Percentiles rank a stretch among this genome's conserved stretches.
Evolutionary conservation across 345 rosid genomes (phyloP).

Genomic region (Eucalyptus marginata): DNA sequence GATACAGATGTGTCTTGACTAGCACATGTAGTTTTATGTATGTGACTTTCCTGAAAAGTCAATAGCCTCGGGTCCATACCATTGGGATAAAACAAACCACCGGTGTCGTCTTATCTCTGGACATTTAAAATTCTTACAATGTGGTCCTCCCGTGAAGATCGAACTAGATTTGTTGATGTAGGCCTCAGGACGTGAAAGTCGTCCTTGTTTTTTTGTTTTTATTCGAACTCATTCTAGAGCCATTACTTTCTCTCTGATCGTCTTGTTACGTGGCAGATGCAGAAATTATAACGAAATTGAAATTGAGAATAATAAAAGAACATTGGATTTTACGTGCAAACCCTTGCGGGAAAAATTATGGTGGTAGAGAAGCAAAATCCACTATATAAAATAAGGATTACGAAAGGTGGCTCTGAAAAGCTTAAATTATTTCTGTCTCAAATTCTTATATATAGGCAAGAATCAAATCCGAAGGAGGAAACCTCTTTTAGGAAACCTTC

Average conservation of each 20-base stretch:
- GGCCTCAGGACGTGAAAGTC: neutral
- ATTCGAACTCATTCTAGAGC: neutral
- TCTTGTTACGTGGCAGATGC: neutral
- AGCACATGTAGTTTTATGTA: neutral
- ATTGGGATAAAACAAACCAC: neutral
- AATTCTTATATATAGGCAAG: no score
- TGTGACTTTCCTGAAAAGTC: neutral
- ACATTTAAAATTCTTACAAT: neutral
- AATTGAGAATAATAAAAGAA: no score
- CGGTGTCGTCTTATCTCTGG: neutral
- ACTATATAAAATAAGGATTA: no score
- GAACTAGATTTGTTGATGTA: neutral
- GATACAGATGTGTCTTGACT: neutral
- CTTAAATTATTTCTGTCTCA: no score
- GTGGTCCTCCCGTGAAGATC: neutral
- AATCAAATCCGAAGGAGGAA: no score
- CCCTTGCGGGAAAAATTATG: rapidly evolving
- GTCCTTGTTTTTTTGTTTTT: neutral
- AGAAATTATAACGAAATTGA: no score
- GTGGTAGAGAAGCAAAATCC: no score
- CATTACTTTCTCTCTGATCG: neutral
- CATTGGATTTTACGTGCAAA: rapidly evolving
- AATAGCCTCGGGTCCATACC: neutral
- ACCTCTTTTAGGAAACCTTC: no score
- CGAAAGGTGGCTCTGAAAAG: rapidly evolving